Evolutionary conservation across 2,329 filamentous ascomycete species (phyloP).

Genomic region (Paecilomyces formosus): DNA sequence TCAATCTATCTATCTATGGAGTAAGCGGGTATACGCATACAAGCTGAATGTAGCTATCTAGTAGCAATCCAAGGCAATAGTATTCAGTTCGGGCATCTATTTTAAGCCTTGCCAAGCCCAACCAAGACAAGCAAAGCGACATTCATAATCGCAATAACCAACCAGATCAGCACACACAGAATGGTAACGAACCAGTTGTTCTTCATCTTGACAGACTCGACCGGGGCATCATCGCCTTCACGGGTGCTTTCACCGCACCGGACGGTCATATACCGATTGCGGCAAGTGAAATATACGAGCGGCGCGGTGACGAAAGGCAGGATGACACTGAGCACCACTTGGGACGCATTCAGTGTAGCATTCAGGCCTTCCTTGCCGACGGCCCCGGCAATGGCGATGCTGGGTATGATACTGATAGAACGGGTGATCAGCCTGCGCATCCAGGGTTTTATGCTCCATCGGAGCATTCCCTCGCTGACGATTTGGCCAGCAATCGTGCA

Average conservation of each 20-base stretch:
- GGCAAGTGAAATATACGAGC: conserved; percentile 76
- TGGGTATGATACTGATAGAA: conserved; percentile 71
- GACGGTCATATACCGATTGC: conserved; percentile 73
- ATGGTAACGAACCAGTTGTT: conserved; percentile 60
- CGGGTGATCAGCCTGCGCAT: conserved; percentile 69
- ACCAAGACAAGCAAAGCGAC: conserved; percentile 64
- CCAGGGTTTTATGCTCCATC: conserved; percentile 70
- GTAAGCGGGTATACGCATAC: neutral
- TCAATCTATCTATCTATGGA: neutral
- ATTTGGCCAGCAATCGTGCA: conserved; percentile 88
- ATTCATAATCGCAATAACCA: conserved; percentile 70
- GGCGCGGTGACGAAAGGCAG: conserved; percentile 78
- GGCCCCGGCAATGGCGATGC: conserved; percentile 74
- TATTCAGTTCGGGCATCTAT: neutral
- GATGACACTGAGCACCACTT: conserved; percentile 71
- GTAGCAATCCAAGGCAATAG: neutral
- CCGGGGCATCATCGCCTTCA: conserved; percentile 18
- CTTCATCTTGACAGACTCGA: conserved; percentile 53
- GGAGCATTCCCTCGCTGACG: conserved; percentile 74
- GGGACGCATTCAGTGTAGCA: conserved; percentile 64
- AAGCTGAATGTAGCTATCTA: neutral
- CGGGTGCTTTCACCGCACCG: conserved; percentile 34
- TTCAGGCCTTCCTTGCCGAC: conserved; percentile 65
- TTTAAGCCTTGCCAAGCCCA: conserved; percentile 45
- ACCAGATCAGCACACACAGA: conserved; percentile 60